These are phyloP conservation scores for Epichloe typhina DNA, from an alignment of 2,329 filamentous ascomycete genomes.

Conservation along the genomic window DNA sequence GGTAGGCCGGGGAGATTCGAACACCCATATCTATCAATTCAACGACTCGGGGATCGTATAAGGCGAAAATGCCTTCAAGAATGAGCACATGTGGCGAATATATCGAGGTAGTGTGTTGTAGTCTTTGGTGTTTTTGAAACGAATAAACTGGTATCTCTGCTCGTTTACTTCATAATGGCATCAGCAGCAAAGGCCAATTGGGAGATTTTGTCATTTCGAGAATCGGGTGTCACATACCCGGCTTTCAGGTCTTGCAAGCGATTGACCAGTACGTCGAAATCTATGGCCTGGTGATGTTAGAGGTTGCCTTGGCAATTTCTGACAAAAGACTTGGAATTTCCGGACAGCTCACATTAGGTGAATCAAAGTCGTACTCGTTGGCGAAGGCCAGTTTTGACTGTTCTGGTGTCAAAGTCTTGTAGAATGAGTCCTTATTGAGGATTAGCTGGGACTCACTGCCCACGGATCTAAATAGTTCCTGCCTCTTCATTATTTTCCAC, in stretches of 20 bases:
- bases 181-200: background rate
- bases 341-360: slow-evolving; percentile 47
- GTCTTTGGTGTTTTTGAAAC: slow-evolving; percentile 76
- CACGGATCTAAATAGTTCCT: background rate
- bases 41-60: slow-evolving; percentile 76
- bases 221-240: slow-evolving; percentile 46
- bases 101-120: slow-evolving; percentile 69
- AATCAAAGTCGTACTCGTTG: slow-evolving; percentile 94
- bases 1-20: slow-evolving; percentile 11
- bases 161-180: slow-evolving; percentile 46
- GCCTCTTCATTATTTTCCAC: slow-evolving; percentile 9
- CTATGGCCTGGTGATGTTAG: slow-evolving; percentile 49
- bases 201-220: background rate
- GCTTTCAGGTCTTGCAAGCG: slow-evolving; percentile 74
- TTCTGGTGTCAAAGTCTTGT: slow-evolving; percentile 74
- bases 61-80: slow-evolving; percentile 87
- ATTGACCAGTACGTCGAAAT: slow-evolving; percentile 80
- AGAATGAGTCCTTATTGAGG: slow-evolving; percentile 75
- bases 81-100: slow-evolving; percentile 96
- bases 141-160: slow-evolving; percentile 92
- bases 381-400: slow-evolving; percentile 68
- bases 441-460: slow-evolving; percentile 10
- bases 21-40: slow-evolving; percentile 86
- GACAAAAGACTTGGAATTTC: background rate
- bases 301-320: background rate